phyloP scores from a whole-genome alignment of 2,329 filamentous ascomycete genomes.

The Aureobasidium lini region DNA sequence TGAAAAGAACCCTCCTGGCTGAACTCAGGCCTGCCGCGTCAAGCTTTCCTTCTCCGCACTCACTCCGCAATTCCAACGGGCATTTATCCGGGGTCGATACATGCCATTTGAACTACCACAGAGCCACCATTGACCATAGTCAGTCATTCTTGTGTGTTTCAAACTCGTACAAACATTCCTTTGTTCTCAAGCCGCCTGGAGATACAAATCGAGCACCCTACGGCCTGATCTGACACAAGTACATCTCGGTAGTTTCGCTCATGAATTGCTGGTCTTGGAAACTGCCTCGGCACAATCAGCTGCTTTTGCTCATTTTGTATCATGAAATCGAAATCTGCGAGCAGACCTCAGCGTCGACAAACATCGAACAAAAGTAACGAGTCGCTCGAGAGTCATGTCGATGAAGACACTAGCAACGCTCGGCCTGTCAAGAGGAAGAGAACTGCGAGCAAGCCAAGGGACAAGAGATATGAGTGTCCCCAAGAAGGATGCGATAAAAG shows the following conservation, averaged over 20 bases:
- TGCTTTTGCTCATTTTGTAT: not conserved
- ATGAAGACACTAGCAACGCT: not conserved
- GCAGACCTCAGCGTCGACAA: not conserved
- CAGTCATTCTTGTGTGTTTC: not conserved
- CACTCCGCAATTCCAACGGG: not conserved
- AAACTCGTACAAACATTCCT: too few relatives aligned
- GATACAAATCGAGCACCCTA: too few relatives aligned
- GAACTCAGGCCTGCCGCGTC: not conserved
- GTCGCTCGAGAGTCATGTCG: not conserved
- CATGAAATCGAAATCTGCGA: not conserved
- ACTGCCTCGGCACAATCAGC: not conserved
- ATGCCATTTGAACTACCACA: slow-evolving; percentile 2
- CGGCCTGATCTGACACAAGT: not conserved
- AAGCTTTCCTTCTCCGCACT: slow-evolving; percentile 12
- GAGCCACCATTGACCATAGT: not conserved
- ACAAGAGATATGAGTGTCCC: slow-evolving; percentile 66
- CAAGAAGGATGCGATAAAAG: slow-evolving; percentile 87
- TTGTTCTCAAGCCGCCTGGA: too few relatives aligned
- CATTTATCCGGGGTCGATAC: slow-evolving; percentile 8
- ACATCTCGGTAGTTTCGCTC: not conserved
- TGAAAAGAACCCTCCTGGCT: not conserved
- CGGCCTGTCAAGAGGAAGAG: not conserved
- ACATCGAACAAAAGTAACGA: not conserved
- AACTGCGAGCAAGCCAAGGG: slow-evolving; percentile 26
- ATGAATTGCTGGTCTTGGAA: not conserved